Base-by-base conservation (phyloP, 805 yeast genomes). In the Ogataea sp. region DNA sequence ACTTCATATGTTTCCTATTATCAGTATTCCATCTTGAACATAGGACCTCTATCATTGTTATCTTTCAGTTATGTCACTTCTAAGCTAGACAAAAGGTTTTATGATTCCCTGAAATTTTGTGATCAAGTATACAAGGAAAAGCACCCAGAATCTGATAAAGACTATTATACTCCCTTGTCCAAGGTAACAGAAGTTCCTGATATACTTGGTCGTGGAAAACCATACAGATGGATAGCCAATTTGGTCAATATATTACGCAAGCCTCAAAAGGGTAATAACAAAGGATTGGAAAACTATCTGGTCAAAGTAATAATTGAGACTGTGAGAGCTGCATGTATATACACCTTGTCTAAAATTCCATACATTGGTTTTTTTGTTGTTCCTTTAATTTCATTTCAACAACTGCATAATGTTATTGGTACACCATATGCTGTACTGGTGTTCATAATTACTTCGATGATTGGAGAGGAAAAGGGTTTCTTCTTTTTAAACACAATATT, bases 391-490 rank as follows among this genome's bases (percentile, higher is more conserved):
- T 61, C 77, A 4, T 71, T 73, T 47, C 63, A 61, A 41, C 60
- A 61, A 6, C 64, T 75, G 41, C 56, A 68, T 45, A 59, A 56
- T 32, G 63, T 64, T 18, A 58, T 73, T 16, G 82, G 83, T 1
- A 55, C 73, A 0, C 47, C 67, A 3, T 58, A 73, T 7, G 69
- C 81, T 0, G 39, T 61, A 3, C 39, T 53, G 1, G 52, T 75
- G 4, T 64, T 67, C 33, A 40, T 56, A 2, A 51, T 65, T 1
- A 48, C 71, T 13, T 50, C 59, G 17, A 31, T 65, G 10, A 38
- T 65, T 14, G 70, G 78, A 0, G 49, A 57, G 20, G 39, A 51
- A 23, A 54, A 60, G 43, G 51, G 67, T 13, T 51, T 68, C 18
- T 42, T 59, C 9, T 55, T 71, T 25, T 49, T 74, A 29, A 56